phyloP scores from a whole-genome alignment of 768 basidiomycete genomes.

The Agaricus sinodeliciosus region DNA sequence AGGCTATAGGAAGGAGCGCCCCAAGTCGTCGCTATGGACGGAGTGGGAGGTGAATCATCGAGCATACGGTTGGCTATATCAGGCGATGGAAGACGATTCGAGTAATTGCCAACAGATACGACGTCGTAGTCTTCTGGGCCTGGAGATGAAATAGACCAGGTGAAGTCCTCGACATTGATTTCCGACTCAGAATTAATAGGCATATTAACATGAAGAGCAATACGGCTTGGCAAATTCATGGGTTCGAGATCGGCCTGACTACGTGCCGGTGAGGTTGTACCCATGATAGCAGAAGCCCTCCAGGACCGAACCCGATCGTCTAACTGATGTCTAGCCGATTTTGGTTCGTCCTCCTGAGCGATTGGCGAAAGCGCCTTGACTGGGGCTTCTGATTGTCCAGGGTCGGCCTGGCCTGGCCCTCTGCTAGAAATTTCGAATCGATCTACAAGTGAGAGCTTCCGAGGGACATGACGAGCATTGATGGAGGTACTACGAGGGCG shows the following conservation, averaged over 20 bases:
- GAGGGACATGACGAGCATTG: constrained; percentile 46
- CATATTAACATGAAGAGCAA: constrained; percentile 21
- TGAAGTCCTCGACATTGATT: constrained; percentile 57
- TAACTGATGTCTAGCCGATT: constrained; percentile 43
- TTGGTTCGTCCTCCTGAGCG: constrained; percentile 53
- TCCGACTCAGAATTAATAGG: constrained; percentile 22
- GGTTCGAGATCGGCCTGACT: constrained; percentile 47
- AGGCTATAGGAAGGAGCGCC: constrained; percentile 40
- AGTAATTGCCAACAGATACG: constrained; percentile 23
- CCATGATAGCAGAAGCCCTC: constrained; percentile 50
- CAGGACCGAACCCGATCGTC: constrained; percentile 58
- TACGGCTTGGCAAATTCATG: constrained; percentile 41
- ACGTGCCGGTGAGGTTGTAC: constrained; percentile 40
- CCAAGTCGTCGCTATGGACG: constrained; percentile 45
- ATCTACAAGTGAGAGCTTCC: constrained; percentile 65
- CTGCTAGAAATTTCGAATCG: constrained; percentile 42
- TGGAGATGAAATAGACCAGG: constrained; percentile 62
- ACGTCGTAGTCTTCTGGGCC: constrained; percentile 51
- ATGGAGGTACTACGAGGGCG: constrained; percentile 24
- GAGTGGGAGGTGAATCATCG: constrained; percentile 48
- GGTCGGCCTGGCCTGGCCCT: constrained; percentile 5
- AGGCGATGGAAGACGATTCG: constrained; percentile 42
- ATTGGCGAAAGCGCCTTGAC: constrained; percentile 50
- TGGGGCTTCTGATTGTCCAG: constrained; percentile 10
- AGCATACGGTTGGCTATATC: constrained; percentile 52